Evolutionary conservation across 2,329 filamentous ascomycete species (phyloP), one percentile per base, ranked within the genome.

Genomic region (Madurella fahalii): DNA sequence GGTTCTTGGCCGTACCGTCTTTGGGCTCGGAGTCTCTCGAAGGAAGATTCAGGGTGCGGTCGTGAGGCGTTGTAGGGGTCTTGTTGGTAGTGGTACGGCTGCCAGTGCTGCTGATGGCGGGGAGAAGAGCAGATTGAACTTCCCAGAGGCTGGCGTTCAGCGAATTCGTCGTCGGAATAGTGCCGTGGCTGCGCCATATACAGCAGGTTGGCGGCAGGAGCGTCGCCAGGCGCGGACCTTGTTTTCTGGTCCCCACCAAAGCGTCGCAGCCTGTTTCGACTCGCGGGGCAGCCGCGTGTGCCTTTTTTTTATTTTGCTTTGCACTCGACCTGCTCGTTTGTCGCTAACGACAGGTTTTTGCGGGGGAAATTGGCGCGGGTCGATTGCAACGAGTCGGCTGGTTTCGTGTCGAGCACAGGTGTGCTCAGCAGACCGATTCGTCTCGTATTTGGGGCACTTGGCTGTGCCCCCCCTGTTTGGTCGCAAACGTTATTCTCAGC

Each of bases 11-110:
- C 69, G 53, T 65, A 62, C 47, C 68, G 66, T 54, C 72, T 67
- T 42, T 71, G 67, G 20, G 69, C 64, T 51, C 70, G 69, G 18
- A 70, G 57, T 34, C 61, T 68, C 44, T 64, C 58, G 50, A 71
- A 73, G 34, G 68, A 60, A 4, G 73, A 70, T 59, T 75, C 72
- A 25, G 71, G 71, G 56, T 61, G 46, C 9, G 63, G 53, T 12
- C 63, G 58, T 11, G 34, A 25, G 32, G 42, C 47, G 31, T 52
- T 44, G 52, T 63, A 58, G 16, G 53, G 57, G 42, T 63, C 57
- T 48, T 58, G 58, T 32, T 56, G 57, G 32, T 63, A 48, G n/a
- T 51, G 53, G 44, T 57, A 61, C 9, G 58, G 54, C 25, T 53
- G 52, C 13, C 40, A 52, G 40, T 52, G 54, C 17, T 58, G 57